Evolutionary conservation across 2,329 filamentous ascomycete genomes (phyloP).

Genomic region (Rhexocercosporidium sp.): DNA sequence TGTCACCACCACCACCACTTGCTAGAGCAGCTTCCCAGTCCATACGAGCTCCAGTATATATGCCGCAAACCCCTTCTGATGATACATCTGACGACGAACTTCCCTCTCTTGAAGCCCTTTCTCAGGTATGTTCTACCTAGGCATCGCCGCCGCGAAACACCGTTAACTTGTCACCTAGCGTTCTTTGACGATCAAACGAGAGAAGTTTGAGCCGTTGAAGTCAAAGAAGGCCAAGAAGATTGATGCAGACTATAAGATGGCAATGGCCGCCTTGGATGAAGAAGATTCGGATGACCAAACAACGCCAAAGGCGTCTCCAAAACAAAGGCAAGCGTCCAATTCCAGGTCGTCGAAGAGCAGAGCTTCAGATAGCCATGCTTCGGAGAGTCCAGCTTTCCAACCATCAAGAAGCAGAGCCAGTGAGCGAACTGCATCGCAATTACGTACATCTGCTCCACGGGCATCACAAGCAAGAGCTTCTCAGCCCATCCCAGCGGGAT

Average conservation of each 20-base stretch:
- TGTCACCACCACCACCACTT: too few relatives aligned
- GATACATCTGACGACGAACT: constrained; percentile 31
- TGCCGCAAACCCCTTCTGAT: background rate
- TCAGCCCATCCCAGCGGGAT: constrained; percentile 42
- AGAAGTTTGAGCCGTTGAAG: constrained; percentile 24
- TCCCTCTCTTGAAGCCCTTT: constrained; percentile 33
- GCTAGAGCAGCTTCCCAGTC: background rate
- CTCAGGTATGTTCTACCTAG: constrained; percentile 22
- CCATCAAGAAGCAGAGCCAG: background rate
- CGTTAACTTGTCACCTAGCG: constrained; percentile 27
- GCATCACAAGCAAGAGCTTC: background rate
- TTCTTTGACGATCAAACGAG: constrained; percentile 35
- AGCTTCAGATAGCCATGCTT: background rate
- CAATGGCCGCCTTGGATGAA: constrained; percentile 48
- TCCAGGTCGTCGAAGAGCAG: constrained; percentile 14
- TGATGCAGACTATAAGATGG: constrained; percentile 49
- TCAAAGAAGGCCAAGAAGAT: constrained; percentile 22
- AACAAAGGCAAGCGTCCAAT: constrained; percentile 13
- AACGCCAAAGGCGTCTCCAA: constrained; percentile 33
- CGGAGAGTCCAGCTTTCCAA: constrained; percentile 15
- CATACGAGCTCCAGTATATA: background rate
- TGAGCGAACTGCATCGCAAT: constrained; percentile 16
- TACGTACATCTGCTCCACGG: constrained; percentile 10
- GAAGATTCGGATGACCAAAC: constrained; percentile 24
- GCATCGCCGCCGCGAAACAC: background rate